Evolutionary conservation across 2,329 filamentous ascomycete species (phyloP), one percentile per base, ranked within the genome.

Genomic region (Paecilomyces formosus): DNA sequence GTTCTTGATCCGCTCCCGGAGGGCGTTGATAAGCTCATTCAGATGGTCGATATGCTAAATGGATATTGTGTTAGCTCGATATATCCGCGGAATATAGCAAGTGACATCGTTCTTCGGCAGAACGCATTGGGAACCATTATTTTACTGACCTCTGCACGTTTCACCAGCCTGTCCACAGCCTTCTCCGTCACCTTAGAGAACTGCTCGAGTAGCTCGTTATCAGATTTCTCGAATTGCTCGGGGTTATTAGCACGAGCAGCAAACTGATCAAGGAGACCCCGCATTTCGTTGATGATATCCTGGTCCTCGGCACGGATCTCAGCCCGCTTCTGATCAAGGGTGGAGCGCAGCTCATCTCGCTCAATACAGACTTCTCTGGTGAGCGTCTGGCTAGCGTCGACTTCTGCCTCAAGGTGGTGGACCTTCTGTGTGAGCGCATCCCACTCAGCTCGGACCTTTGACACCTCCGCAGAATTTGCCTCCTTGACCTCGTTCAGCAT

Each of bases 151-250:
- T 77, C 74, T 60, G 73, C 74, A 60, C 75, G 74, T 60, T 75
- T 71, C 30, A 74, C 73, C 30, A 77, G 67, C 33, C 72, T 70
- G 59, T 77, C 74, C 24, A 74, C 66, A 55, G 77, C 84, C 64
- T 84, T 85, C 72, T 84, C 84, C 60, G 82, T 78, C 49, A 82
- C 78, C 28, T 80, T 80, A n/a, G 77, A 78, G 45, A 78, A 79
- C 62, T 75, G 73, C 57, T 74, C 75, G 21, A 74, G 65, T 50
- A 77, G 69, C 55, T 77, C 73, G 39, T 71, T 66, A 49, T 68
- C 70, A 12, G 74, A 74, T 58, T 74, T 70, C 55, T 74, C 68
- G 11, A 70, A 61, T 30, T 66, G 62, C 45, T 73, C 71, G 2
- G 68, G 64, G 9, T 66, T 64, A 22, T 66, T 70, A 21, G 72